Percentiles rank a stretch among this genome's conserved stretches.
Conservation (phyloP, 179 eudicot genomes). For the Beta lomatogona region DNA sequence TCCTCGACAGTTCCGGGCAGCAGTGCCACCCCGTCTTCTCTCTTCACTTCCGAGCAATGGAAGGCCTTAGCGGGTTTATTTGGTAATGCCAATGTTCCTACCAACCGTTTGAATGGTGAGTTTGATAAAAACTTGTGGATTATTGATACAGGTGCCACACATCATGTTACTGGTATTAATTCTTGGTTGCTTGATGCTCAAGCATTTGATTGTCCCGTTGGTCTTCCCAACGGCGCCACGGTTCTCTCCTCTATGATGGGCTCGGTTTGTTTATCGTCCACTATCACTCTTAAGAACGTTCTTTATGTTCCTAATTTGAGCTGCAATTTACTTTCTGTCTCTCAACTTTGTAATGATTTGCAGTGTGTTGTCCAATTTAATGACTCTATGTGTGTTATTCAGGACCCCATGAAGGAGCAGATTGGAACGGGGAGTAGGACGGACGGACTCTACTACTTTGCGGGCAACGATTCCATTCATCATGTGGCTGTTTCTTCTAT, state of each 20-base stretch:
- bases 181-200: not conserved
- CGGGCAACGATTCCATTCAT: too few species aligned
- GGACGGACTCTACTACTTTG: not conserved
- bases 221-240: not conserved
- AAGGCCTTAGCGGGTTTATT: too few species aligned
- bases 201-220: not conserved
- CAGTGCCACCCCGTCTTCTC: too few species aligned
- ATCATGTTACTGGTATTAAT: not conserved
- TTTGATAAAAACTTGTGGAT: too few species aligned
- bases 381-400: not conserved
- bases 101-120: too few species aligned
- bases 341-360: not conserved
- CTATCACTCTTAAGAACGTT: not conserved
- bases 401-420: not conserved
- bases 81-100: too few species aligned
- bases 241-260: not conserved
- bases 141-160: too few species aligned
- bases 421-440: not conserved
- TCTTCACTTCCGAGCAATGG: too few species aligned
- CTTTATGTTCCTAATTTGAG: constrained; percentile 12
- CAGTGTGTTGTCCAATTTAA: not conserved
- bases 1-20: too few species aligned
- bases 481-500: not conserved
- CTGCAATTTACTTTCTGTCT: not conserved
- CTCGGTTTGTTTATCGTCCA: not conserved